Conservation (phyloP, 352 stramenopile genomes). For the Globisporangium cystogenes region DNA sequence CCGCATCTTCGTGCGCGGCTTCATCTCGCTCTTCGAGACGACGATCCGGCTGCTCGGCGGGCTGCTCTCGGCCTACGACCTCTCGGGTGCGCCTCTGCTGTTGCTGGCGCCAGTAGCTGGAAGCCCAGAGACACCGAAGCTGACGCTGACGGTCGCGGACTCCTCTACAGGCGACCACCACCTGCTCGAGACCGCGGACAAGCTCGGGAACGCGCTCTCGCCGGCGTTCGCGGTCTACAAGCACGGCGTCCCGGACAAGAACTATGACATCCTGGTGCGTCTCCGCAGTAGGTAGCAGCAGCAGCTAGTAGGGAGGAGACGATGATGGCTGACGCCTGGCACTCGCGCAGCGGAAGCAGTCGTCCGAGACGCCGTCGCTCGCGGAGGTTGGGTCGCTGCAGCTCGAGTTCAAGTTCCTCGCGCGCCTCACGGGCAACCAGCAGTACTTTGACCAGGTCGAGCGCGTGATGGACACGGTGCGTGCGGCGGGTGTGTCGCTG, state of each 20-base stretch:
- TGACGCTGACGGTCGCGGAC: not conserved
- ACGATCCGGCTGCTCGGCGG: constrained; percentile 74
- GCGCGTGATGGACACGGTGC: constrained; percentile 56
- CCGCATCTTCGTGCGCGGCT: constrained; percentile 55
- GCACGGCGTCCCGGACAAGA: constrained; percentile 57
- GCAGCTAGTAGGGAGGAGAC: no score
- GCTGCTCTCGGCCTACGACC: constrained; percentile 61
- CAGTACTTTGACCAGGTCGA: constrained; percentile 70
- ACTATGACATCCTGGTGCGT: constrained; percentile 57
- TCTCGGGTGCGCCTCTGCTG: constrained; percentile 26
- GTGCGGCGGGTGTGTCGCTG: not conserved
- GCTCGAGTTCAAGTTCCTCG: constrained; percentile 81
- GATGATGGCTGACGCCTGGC: not conserved
- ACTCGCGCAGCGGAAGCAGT: constrained; percentile 23
- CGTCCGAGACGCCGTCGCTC: constrained; percentile 35
- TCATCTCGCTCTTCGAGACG: constrained; percentile 78
- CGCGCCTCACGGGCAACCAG: constrained; percentile 43
- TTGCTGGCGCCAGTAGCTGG: not conserved
- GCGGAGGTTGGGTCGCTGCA: constrained; percentile 70
- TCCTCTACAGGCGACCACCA: constrained; percentile 32
- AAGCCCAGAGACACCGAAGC: not conserved
- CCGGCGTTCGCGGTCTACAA: constrained; percentile 44
- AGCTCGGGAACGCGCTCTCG: constrained; percentile 56
- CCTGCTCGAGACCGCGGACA: constrained; percentile 50
- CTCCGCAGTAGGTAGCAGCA: no score